A percentile compares a stretch with the other conserved stretches of the same genome.
Evolutionary conservation across 2,329 filamentous ascomycete species (phyloP).

Genomic region (Cercospora sp.): DNA sequence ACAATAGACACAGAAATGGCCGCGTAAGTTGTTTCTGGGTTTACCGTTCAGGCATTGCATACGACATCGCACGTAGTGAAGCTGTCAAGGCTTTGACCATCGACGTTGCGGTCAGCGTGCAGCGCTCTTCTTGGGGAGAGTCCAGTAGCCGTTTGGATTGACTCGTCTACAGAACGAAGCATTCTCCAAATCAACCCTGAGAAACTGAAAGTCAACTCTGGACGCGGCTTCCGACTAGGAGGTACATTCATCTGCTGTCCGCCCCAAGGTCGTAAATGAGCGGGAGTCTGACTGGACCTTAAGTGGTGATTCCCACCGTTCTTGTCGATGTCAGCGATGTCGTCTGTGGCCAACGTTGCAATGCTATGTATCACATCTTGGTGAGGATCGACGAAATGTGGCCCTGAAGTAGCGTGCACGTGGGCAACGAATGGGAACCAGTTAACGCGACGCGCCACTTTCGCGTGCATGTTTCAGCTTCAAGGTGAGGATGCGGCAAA

Average conservation of each 20-base stretch:
- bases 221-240: not conserved
- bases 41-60: not conserved
- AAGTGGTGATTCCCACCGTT: not conserved
- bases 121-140: not conserved
- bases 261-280: not conserved
- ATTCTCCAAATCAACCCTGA: too few relatives aligned
- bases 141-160: not conserved
- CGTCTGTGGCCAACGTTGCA: not conserved
- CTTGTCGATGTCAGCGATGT: not conserved
- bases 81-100: not conserved
- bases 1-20: not conserved
- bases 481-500: not conserved
- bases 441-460: conserved; percentile 1
- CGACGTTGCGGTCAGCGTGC: not conserved
- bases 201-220: too few relatives aligned
- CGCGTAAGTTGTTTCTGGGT: not conserved
- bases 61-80: not conserved
- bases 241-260: not conserved
- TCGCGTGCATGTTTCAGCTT: conserved; percentile 5
- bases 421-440: not conserved
- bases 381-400: not conserved
- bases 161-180: not conserved
- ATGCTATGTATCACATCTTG: not conserved
- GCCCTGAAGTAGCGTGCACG: not conserved
- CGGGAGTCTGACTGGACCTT: not conserved